Conservation (phyloP, 108 stramenopile species). For the Cyclotella kingstonii region DNA sequence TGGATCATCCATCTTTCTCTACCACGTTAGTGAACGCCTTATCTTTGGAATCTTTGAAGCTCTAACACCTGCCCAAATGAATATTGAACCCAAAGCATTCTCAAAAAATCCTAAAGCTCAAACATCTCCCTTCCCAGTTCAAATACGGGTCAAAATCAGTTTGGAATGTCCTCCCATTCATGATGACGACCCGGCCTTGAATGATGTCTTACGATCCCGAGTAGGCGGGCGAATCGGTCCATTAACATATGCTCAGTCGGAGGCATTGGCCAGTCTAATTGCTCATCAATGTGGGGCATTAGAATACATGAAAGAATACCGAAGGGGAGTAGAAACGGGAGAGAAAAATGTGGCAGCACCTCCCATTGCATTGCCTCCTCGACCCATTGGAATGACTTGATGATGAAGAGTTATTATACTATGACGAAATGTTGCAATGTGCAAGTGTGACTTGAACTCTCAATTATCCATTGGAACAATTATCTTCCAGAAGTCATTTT, state of each 20-base stretch:
- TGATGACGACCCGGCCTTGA: conserved; percentile 78
- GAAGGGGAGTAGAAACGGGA: conserved; percentile 55
- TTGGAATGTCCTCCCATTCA: conserved; percentile 86
- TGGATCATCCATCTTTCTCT: conserved; percentile 80
- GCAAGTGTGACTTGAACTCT: too few relatives aligned
- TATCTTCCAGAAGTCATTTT: too few relatives aligned
- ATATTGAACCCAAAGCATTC: conserved; percentile 84
- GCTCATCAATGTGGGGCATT: conserved; percentile 84
- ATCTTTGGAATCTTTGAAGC: conserved; percentile 92
- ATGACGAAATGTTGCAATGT: too few relatives aligned
- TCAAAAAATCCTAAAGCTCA: conserved; percentile 87
- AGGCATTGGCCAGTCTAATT: conserved; percentile 75
- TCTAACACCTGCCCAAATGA: conserved; percentile 68
- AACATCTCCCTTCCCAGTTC: conserved; percentile 82
- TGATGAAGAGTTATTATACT: too few relatives aligned
- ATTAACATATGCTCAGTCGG: conserved; percentile 73
- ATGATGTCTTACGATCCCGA: conserved; percentile 78
- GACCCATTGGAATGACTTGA: conserved; percentile 65
- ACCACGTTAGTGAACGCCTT: conserved; percentile 81
- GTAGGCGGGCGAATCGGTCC: conserved; percentile 80
- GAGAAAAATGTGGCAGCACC: conserved; percentile 55
- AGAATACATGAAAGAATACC: conserved; percentile 81
- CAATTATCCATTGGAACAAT: too few relatives aligned
- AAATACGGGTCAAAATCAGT: conserved; percentile 77
- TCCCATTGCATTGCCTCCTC: conserved; percentile 82